These are phyloP conservation scores for Xylona heveae DNA, from an alignment of 495 filamentous ascomycete genomes.

Conservation along the genomic window DNA sequence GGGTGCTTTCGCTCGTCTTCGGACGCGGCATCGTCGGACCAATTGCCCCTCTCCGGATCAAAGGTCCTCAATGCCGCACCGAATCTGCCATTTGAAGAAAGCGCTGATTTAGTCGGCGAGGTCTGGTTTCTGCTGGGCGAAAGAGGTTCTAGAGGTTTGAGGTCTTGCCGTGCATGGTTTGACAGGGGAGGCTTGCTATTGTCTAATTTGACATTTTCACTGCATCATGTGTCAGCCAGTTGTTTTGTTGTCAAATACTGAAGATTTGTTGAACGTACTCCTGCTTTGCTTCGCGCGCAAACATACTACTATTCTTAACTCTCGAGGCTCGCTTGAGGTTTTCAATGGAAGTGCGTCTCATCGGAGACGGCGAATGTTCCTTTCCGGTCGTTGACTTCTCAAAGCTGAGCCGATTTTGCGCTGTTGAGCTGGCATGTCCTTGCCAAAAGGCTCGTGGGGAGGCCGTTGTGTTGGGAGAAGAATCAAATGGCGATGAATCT, in stretches of 20 bases:
- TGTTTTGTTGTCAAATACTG: no score
- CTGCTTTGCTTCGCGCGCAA: slow-evolving; percentile 68
- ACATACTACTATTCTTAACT: slow-evolving; percentile 92
- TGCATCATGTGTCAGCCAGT: no score
- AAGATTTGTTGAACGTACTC: slow-evolving; percentile 93
- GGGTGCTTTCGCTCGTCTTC: slow-evolving; percentile 29
- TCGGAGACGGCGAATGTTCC: slow-evolving; percentile 43
- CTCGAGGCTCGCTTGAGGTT: slow-evolving; percentile 80
- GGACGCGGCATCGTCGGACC: slow-evolving; percentile 40
- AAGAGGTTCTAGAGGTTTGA: no score
- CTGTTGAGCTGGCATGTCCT: slow-evolving; percentile 37
- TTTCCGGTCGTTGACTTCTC: no score
- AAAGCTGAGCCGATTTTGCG: slow-evolving; percentile 35
- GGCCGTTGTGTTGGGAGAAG: slow-evolving; percentile 39
- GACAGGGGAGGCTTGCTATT: slow-evolving; percentile 16
- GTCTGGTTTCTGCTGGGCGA: slow-evolving; percentile 51
- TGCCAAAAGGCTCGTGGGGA: slow-evolving; percentile 77
- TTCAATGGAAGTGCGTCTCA: slow-evolving; percentile 74
- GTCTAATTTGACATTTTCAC: no score
- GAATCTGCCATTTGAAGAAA: slow-evolving; percentile 45
- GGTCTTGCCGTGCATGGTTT: slow-evolving; percentile 24
- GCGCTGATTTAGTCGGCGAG: slow-evolving; percentile 72
- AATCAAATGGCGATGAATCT: slow-evolving; percentile 57
- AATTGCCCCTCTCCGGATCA: slow-evolving; percentile 47
- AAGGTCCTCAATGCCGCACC: slow-evolving; percentile 37